phyloP scores from a whole-genome alignment of 2,329 filamentous ascomycete genomes.

The Elsinoe arachidis region DNA sequence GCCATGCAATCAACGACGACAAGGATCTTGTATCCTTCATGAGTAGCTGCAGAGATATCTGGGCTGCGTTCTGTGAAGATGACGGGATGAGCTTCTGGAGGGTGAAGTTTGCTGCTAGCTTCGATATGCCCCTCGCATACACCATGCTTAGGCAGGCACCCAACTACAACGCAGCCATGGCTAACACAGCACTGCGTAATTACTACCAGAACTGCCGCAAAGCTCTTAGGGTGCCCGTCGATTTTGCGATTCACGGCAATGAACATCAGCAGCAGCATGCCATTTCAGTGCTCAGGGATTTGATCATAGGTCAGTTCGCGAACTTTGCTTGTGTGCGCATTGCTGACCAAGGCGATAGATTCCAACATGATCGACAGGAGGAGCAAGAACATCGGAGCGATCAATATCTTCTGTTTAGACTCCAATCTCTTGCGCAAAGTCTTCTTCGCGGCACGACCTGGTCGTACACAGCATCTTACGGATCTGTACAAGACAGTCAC shows the following conservation, averaged over 20 bases:
- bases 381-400: constrained; percentile 26
- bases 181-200: constrained; percentile 6
- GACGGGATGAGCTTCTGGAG: constrained; percentile 39
- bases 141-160: constrained; percentile 17
- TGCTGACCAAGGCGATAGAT: constrained; percentile 20
- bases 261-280: constrained; percentile 29
- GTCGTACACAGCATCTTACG: background rate
- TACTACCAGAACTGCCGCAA: constrained; percentile 28
- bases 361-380: constrained; percentile 25
- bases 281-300: constrained; percentile 28
- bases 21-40: constrained; percentile 36
- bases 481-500: constrained; percentile 22
- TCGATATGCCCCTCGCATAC: constrained; percentile 28
- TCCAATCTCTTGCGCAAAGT: constrained; percentile 17
- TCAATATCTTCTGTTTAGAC: constrained; percentile 27
- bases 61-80: constrained; percentile 33
- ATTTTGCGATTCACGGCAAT: constrained; percentile 22
- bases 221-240: constrained; percentile 21
- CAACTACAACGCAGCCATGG: constrained; percentile 21
- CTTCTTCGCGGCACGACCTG: background rate
- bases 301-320: constrained; percentile 36
- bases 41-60: constrained; percentile 31
- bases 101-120: constrained; percentile 33
- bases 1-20: constrained; percentile 30
- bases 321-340: background rate